Evolutionary conservation across 2,329 filamentous ascomycete genomes (phyloP), one percentile per base, ranked within the genome.

Genomic region (Beauveria asiatica): DNA sequence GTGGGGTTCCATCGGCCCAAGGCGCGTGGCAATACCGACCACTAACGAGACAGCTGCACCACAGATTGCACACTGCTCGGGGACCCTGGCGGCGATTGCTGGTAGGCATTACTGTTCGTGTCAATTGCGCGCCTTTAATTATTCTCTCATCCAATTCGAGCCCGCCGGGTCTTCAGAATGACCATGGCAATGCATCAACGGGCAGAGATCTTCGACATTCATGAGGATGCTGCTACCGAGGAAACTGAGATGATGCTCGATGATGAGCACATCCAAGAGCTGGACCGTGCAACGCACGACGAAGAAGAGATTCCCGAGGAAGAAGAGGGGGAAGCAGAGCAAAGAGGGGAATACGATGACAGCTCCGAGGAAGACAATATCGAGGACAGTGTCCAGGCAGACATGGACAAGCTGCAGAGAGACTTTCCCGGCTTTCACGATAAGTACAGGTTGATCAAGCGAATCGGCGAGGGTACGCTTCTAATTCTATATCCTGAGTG

Each of bases 391-490:
- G 89, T 96, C 16, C 83, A 85, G 63, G 85, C 92, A 57, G 94
- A 99, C 72, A 99, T 99, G 84, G 83, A 85, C 57, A 90, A 86
- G 66, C 84, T 99, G 61, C 87, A 93, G 67, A 80, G 85, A 58
- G 88, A 86, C 39, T 97, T 97, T 71, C 86, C 86, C 42, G 90
- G 89, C 56, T 95, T 97, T 72, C 88, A 83, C 65, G 82, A 90
- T 67, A 85, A 87, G 61, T 99, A 93, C 74, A 87, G 92, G 57
- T 76, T 99, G 59, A 94, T 99, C 71, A 97, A 97, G 75, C 88
- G 93, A 64, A 99, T 99, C 69, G 94, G 94, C 69, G 94, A 99
- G 83, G 94, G 92, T 92, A 75, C 60, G 69, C 67, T 27, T 17
- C n/a, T 16, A 16, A 37, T 13, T 1, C 37, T 6, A 58, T 37